Evolutionary conservation across 1,284 basidiomycete genomes (phyloP), one percentile per base, ranked within the genome.

Genomic region (Jaminaea rosea): DNA sequence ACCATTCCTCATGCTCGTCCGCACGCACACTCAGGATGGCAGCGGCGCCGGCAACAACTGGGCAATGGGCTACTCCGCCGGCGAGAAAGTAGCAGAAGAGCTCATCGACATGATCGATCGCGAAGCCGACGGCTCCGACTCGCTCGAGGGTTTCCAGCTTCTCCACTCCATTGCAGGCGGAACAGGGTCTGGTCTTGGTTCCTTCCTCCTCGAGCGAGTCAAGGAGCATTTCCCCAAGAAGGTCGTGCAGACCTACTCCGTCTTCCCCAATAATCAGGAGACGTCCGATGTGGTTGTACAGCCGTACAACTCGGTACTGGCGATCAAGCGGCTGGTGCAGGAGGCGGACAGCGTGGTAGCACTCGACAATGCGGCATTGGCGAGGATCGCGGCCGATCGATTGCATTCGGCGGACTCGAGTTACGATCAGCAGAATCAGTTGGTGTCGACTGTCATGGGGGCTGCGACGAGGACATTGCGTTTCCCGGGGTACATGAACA

Each of bases 401-500:
- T 75, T 98, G 55, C 90, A 96, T 67, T 78, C 88, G 0, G 87
- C 92, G 67, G 90, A 88, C 26, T 87, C 92, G 9, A 86, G 85
- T 39, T 96, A 96, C 72, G 94, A 88, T 37, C 71, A 73, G 54
- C 72, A 67, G 28, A 73, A 73, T 53, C 71, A 73, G 55, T 58
- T 72, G 15, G 69, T 73, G 6, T 67, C 64, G 26, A 73, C 71
- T 15, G 69, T 73, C 17, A 73, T 73, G 71, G 63, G 93, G 9
- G 93, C 93, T 2, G 93, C 90, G 55, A 99, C 93, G 0, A 90
- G 93, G 67, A 98, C 94, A 15, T 81, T 99, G 23, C 84, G 94
- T 63, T 98, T 96, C 77, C 94, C 94, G 0, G 88, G 90, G 47
- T 98, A 98, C 77, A 98, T 97, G 93, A 98, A 98, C 80, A 99